Base-by-base conservation (phyloP, 169 alveolate genomes). In the Hepatocystis sp. region DNA sequence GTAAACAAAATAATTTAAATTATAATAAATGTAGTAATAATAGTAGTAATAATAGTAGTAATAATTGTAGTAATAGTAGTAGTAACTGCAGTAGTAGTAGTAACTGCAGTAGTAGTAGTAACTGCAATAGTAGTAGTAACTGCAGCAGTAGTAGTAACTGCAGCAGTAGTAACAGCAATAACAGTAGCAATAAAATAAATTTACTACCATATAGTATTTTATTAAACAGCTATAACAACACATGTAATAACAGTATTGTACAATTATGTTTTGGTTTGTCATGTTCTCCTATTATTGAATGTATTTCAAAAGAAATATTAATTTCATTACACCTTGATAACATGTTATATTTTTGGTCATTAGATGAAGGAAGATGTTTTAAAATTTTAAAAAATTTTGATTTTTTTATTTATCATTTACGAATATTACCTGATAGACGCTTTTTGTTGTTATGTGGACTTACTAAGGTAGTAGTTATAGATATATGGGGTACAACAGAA, bases 301-400 rank as follows among this genome's bases (percentile, higher is more conserved):
- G 89, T 55, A 30, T 81, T 27, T 81, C 89, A 0, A 81, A 46
- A n/a, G 89, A 81, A 30, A 36, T 81, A 19, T 40, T 81, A 64
- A 81, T 81, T 30, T 81, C 89, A 0, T 55, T 81, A 11, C 84
- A 81, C 30, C 0, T 60, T 7, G 67, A 81, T 63, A 81, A 81
- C 44, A 61, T 42, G 34, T 15, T 81, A 32, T 61, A 21, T 61
- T 61, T 81, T 21, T 81, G 89, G 89, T 81, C 89, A n/a, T 19
- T 81, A 8, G 89, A 81, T 63, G 89, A 81, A 42, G 89, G 89
- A 19, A 49, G 89, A 17, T 81, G 89, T 25, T 81, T 81, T 61
- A 36, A 32, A n/a, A 36, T 81, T 21, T 51, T 81, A 34, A 81
- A 61, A 19, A 42, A 53, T 27, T 81, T 61, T 66, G 66, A 46